Conservation (phyloP, 306 rosid species). For the Biancaea sappan region DNA sequence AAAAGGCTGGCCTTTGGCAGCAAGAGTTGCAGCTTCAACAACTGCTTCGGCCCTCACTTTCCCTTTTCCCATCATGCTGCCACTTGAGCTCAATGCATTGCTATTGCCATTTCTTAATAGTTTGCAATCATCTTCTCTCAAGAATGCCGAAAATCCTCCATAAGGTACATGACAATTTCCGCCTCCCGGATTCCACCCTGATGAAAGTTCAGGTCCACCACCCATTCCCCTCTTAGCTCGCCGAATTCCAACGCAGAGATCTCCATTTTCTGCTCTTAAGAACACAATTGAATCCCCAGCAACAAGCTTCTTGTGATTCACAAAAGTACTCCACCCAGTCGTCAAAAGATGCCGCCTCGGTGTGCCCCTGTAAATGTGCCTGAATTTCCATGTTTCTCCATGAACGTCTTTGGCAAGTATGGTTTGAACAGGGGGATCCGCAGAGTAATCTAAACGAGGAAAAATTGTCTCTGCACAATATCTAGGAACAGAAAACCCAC, state of each 20-base stretch:
- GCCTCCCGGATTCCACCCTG: constrained; percentile 82
- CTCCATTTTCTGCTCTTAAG: constrained; percentile 85
- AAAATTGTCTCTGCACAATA: constrained; percentile 94
- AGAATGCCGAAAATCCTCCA: constrained; percentile 60
- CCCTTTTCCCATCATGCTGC: constrained; percentile 53
- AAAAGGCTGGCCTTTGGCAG: constrained; percentile 67
- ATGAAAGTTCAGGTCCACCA: constrained; percentile 60
- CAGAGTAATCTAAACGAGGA: constrained; percentile 81
- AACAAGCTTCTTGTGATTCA: constrained; percentile 89
- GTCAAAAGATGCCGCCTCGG: constrained; percentile 95
- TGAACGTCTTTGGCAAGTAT: constrained; percentile 92
- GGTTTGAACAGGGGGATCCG: constrained; percentile 89
- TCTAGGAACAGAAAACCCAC: constrained; percentile 96
- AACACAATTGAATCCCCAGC: constrained; percentile 96
- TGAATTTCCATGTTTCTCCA: constrained; percentile 87
- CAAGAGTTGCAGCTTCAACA: constrained; percentile 72
- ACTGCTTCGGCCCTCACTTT: constrained; percentile 79
- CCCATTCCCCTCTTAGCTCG: constrained; percentile 83
- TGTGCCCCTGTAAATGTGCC: constrained; percentile 94
- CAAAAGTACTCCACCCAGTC: constrained; percentile 96
- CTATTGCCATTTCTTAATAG: constrained; percentile 52
- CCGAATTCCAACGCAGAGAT: constrained; percentile 88
- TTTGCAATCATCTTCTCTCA: constrained; percentile 66
- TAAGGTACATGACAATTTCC: constrained; percentile 64
- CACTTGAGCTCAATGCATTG: constrained; percentile 53